Percentiles rank a stretch among this genome's conserved stretches.
These are phyloP conservation scores for Saccharomyces hybrid DNA, from an alignment of 1,139 yeast genomes.

Conservation along the genomic window DNA sequence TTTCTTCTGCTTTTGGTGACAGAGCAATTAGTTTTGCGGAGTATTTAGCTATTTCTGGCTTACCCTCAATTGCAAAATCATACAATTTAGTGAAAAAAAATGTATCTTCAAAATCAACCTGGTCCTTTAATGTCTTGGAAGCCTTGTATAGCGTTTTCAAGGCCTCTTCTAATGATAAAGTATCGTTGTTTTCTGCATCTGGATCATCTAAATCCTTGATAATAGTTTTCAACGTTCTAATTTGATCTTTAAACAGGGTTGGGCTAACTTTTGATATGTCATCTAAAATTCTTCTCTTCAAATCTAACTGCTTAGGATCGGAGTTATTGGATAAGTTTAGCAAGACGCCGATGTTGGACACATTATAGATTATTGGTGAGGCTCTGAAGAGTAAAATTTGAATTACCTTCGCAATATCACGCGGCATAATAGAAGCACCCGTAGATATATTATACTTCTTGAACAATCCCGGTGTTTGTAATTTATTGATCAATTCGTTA, in stretches of 20 bases:
- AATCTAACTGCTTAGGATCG: conserved; percentile 35
- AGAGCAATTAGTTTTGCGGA: conserved; percentile 54
- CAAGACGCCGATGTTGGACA: conserved; percentile 52
- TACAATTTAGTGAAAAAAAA: conserved; percentile 39
- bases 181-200: conserved; percentile 20
- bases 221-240: conserved; percentile 42
- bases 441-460: conserved; percentile 36
- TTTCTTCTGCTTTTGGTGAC: conserved; percentile 38
- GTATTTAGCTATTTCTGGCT: conserved; percentile 58
- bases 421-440: conserved; percentile 36
- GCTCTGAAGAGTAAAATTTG: conserved; percentile 55
- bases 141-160: conserved; percentile 59
- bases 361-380: conserved; percentile 56
- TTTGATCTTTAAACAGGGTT: conserved; percentile 54
- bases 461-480: conserved; percentile 46
- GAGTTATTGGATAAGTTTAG: conserved; percentile 41
- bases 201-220: conserved; percentile 33
- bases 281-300: conserved; percentile 41
- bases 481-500: conserved; percentile 50
- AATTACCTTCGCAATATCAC: conserved; percentile 46
- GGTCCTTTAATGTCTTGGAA: conserved; percentile 35
- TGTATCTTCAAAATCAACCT: conserved; percentile 25
- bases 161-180: conserved; percentile 31
- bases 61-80: conserved; percentile 44
- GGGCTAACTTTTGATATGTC: conserved; percentile 59